Conservation (phyloP, 768 basidiomycete genomes). For the Lepiota brunneoincarnata region DNA sequence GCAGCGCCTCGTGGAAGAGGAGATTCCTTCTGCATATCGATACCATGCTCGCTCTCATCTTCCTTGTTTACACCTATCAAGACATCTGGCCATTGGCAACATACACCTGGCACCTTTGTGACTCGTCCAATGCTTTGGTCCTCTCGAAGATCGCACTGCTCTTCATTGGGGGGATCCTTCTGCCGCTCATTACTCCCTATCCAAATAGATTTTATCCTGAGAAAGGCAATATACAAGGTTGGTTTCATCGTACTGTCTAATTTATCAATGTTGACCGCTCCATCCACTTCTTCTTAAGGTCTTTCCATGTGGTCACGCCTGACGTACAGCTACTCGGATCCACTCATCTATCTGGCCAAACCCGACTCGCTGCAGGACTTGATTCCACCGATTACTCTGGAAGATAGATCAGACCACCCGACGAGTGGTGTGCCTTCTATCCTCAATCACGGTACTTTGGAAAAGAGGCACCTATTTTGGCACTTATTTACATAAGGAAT, state of each 20-base stretch:
- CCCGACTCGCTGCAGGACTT: conserved; percentile 49
- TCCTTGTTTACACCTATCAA: conserved; percentile 48
- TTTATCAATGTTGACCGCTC: too few relatives aligned
- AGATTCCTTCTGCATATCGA: background rate
- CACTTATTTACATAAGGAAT: background rate
- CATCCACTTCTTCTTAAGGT: conserved; percentile 20
- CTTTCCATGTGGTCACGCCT: conserved; percentile 40
- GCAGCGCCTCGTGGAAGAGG: background rate
- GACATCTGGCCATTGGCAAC: conserved; percentile 59
- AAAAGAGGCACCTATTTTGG: background rate
- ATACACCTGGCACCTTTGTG: conserved; percentile 39
- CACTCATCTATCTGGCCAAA: conserved; percentile 41
- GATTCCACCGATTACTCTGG: conserved; percentile 61
- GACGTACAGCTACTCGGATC: conserved; percentile 54
- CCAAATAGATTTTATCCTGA: conserved; percentile 11
- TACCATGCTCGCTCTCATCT: conserved; percentile 4
- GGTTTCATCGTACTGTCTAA: background rate
- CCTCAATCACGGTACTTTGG: background rate
- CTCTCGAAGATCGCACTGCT: conserved; percentile 19
- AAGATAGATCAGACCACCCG: conserved; percentile 36
- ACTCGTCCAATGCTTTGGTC: conserved; percentile 39
- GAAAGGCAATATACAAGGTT: background rate
- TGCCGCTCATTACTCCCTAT: conserved; percentile 49
- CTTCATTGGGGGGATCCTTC: conserved; percentile 21
- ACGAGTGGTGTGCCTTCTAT: conserved; percentile 2